These are phyloP conservation scores for Cornus suecica DNA, from an alignment of 148 eudicot species.

Conservation along the genomic window DNA sequence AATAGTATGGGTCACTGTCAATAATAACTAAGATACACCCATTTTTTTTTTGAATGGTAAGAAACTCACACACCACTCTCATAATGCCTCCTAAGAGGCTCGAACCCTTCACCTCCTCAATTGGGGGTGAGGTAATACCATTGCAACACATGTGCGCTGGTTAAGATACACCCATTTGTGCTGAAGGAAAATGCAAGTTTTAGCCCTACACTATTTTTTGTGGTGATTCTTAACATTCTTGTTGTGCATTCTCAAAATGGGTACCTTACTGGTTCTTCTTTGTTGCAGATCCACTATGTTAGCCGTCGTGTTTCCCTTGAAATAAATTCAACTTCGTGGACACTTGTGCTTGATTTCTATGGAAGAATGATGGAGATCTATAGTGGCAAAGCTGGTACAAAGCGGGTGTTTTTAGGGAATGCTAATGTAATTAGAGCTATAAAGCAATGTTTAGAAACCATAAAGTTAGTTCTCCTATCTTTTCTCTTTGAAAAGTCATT, in stretches of 20 bases:
- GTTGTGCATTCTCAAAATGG: neutral
- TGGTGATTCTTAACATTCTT: neutral
- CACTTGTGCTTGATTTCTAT: constrained; percentile 55
- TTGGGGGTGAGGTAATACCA: too few species aligned
- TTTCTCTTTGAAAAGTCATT: neutral
- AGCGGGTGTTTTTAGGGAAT: constrained; percentile 30
- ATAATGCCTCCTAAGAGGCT: too few species aligned
- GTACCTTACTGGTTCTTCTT: constrained; percentile 2
- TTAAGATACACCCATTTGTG: neutral
- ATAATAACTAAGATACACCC: too few species aligned
- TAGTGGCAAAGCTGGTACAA: constrained; percentile 32
- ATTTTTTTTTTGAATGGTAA: too few species aligned
- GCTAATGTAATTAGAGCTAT: constrained; percentile 40
- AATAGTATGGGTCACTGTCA: neutral
- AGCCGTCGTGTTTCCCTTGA: constrained; percentile 41
- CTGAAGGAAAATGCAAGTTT: constrained; percentile 1
- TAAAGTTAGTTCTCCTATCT: constrained; percentile 40
- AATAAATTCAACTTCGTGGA: constrained; percentile 58
- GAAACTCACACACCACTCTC: too few species aligned
- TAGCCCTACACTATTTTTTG: neutral
- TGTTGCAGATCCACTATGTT: constrained; percentile 56
- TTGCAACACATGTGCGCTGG: too few species aligned
- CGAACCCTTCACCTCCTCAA: too few species aligned
- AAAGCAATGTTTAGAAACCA: constrained; percentile 62
- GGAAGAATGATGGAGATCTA: constrained; percentile 40